phyloP scores from a whole-genome alignment of 257 asterid genomes.

The Lycium barbarum region DNA sequence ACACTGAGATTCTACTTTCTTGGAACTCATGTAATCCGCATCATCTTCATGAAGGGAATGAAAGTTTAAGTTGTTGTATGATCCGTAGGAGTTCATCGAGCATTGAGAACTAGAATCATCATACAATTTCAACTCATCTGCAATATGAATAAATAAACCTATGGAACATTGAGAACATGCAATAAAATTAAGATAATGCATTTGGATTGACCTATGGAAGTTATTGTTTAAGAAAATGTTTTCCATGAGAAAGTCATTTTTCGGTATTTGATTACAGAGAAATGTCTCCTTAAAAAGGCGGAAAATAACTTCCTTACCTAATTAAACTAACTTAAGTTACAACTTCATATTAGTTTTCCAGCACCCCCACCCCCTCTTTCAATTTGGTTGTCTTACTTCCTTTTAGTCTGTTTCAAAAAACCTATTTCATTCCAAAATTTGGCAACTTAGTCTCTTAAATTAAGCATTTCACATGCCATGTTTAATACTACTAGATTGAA shows the following conservation, averaged over 20 bases:
- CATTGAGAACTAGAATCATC: slow-evolving; percentile 67
- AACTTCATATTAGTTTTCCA: too few species aligned
- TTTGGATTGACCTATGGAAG: background rate
- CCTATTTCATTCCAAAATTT: too few species aligned
- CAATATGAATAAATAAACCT: slow-evolving; percentile 24
- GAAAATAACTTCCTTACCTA: background rate
- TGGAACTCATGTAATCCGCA: background rate
- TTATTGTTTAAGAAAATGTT: background rate
- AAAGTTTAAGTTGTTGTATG: slow-evolving; percentile 44
- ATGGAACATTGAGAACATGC: background rate
- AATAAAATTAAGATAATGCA: background rate
- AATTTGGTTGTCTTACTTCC: background rate
- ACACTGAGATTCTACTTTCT: slow-evolving; percentile 35
- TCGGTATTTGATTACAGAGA: too few species aligned
- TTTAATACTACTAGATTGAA: too few species aligned
- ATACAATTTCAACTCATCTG: slow-evolving; percentile 46
- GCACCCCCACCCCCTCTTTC: background rate
- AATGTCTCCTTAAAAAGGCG: background rate
- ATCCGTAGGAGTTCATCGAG: slow-evolving; percentile 55
- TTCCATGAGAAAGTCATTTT: too few species aligned
- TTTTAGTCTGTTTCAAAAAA: too few species aligned
- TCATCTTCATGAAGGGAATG: slow-evolving; percentile 47
- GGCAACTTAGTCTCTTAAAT: too few species aligned
- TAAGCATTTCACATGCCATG: too few species aligned
- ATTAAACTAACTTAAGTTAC: background rate